These are phyloP conservation scores for Malus fusca DNA, from an alignment of 306 rosid genomes.

Conservation along the genomic window DNA sequence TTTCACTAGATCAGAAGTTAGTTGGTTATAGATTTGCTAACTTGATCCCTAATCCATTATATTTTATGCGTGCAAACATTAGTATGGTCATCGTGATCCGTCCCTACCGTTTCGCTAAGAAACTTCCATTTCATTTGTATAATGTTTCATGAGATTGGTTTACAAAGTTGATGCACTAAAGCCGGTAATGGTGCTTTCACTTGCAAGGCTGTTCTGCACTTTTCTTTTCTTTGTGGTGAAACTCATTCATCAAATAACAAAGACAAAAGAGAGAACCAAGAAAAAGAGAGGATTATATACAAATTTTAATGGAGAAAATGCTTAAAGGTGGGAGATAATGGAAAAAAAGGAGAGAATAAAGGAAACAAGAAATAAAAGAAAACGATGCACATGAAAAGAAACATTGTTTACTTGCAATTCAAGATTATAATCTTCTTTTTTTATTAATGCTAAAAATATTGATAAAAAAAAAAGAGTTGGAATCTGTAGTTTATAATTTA, in stretches of 20 bases:
- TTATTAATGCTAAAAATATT: not conserved
- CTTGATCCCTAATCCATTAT: not conserved
- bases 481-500: not conserved
- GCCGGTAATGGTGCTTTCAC: conserved; percentile 3
- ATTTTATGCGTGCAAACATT: not conserved
- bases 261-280: conserved; percentile 2
- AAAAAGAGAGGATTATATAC: not conserved
- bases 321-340: conserved; percentile 17
- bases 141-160: not conserved
- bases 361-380: conserved; percentile 15
- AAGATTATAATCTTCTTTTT: conserved; percentile 44
- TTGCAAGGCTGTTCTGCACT: not conserved
- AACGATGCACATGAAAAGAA: conserved; percentile 19
- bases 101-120: not conserved
- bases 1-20: too few species aligned
- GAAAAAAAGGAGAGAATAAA: conserved; percentile 9
- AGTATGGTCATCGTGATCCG: not conserved
- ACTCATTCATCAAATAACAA: not conserved
- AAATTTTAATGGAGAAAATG: conserved; percentile 1
- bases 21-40: not conserved
- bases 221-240: not conserved
- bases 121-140: not conserved
- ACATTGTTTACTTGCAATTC: conserved; percentile 43
- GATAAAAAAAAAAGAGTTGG: not conserved
- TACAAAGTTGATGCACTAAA: not conserved